Evolutionary conservation across 768 basidiomycete genomes (phyloP).

Genomic region (Filobasidium floriforme): DNA sequence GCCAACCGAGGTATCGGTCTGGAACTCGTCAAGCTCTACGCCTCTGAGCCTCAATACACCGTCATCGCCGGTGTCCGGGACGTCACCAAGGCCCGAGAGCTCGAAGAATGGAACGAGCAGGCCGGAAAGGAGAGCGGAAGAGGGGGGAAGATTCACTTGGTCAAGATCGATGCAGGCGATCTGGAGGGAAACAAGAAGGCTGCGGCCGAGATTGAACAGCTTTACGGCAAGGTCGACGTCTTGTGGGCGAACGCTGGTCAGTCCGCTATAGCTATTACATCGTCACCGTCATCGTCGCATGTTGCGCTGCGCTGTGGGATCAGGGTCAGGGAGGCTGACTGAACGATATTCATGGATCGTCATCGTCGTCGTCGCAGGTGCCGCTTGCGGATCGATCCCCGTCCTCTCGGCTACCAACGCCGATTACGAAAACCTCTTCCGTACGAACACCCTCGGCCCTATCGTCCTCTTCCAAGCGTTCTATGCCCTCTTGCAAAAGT

Average conservation of each 20-base stretch:
- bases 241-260: slow-evolving; percentile 32
- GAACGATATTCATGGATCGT: too few relatives aligned
- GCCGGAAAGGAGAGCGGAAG: too few relatives aligned
- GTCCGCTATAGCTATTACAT: slow-evolving; percentile 1
- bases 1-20: slow-evolving; percentile 32
- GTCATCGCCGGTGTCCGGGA: slow-evolving; percentile 28
- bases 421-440: not conserved
- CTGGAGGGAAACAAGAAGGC: slow-evolving; percentile 27
- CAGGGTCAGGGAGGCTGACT: too few relatives aligned
- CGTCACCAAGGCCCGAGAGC: slow-evolving; percentile 1
- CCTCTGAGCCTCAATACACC: slow-evolving; percentile 13
- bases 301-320: too few relatives aligned
- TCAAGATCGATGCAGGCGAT: slow-evolving; percentile 24
- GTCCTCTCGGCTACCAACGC: not conserved
- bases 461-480: slow-evolving; percentile 20
- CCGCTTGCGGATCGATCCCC: not conserved
- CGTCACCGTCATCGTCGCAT: too few relatives aligned
- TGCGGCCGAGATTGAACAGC: slow-evolving; percentile 24
- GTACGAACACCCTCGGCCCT: slow-evolving; percentile 24
- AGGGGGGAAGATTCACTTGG: slow-evolving; percentile 21
- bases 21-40: slow-evolving; percentile 25
- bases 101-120: slow-evolving; percentile 1
- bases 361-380: too few relatives aligned
- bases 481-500: slow-evolving; percentile 10
- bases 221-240: slow-evolving; percentile 31